Base-by-base conservation (phyloP, 768 basidiomycete species). In the Atractiella rhizophila region DNA sequence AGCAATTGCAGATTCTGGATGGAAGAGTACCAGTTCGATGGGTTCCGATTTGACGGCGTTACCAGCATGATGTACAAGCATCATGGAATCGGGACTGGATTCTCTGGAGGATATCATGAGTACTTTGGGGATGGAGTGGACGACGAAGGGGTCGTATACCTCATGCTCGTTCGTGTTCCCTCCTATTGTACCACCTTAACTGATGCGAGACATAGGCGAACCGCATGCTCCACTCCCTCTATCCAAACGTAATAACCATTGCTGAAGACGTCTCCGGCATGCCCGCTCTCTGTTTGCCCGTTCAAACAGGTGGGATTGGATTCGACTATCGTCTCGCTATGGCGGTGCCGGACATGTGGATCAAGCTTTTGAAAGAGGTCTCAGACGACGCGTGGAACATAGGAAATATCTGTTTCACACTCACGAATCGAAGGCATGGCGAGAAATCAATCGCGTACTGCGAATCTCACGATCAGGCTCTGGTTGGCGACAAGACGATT, bases 291-390 rank as follows among this genome's bases (percentile, higher is more conserved):
- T 74, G 88, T 52, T 62, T 70, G 10, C 72, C 83, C 2, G 74
- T 76, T 28, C 52, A 63, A 29, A 66, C 73, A 44, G 91, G 88
- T 34, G 91, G 91, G 12, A 65, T 98, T 38, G 91, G 88, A 4
- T 98, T 96, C 61, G 91, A 98, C 62, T 98, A 94, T 60, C 76
- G 91, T 25, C 65, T 98, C 34, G 82, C 83, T 23, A 98, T 96
- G 91, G 91, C 91, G 18, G 69, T 98, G 38, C 91, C 91, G 2
- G 91, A 98, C 59, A 94, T 88, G 85, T 98, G 85, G 83, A 98
- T 98, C 65, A 96, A 98, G 60, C 66, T 96, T 21, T 69, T 96
- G 50, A 98, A 96, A 58, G 91, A 98, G 62, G 71, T 70, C 55
- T 46, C 46, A 15, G 91, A 98, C 57, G 69, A 75, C 46, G 68